A percentile compares a stretch with the other conserved stretches of the same genome.
phyloP scores from a whole-genome alignment of 768 basidiomycete species.

The Rhodotorula graminis region DNA sequence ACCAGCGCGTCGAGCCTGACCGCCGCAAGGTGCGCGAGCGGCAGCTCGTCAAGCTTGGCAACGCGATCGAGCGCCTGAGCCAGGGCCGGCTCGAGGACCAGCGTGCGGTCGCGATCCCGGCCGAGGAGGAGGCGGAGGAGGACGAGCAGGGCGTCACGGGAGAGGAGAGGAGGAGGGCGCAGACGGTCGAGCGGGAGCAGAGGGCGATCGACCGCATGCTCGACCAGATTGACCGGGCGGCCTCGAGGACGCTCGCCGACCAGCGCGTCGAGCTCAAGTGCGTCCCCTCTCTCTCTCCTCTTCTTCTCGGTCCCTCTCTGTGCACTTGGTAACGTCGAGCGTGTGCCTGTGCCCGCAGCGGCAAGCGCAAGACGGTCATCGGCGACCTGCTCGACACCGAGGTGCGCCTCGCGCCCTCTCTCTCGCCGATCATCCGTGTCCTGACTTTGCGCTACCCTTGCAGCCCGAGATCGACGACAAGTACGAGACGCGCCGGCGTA shows the following conservation, averaged over 20 bases:
- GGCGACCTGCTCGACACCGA: neutral
- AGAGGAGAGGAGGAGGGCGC: neutral
- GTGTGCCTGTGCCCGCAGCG: conserved; percentile 1
- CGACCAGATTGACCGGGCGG: conserved; percentile 56
- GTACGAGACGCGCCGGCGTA: conserved; percentile 32
- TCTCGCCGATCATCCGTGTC: neutral
- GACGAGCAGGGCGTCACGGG: neutral
- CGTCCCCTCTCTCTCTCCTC: neutral
- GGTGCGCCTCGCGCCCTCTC: neutral
- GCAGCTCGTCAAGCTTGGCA: conserved; percentile 57
- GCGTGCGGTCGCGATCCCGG: conserved; percentile 37
- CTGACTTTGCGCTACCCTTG: neutral
- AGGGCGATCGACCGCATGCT: conserved; percentile 62
- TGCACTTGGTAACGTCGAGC: neutral
- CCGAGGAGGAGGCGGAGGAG: neutral
- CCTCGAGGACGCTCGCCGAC: conserved; percentile 61
- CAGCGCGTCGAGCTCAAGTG: conserved; percentile 59
- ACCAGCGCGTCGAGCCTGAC: conserved; percentile 88
- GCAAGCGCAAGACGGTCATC: conserved; percentile 17
- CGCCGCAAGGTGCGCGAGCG: conserved; percentile 60
- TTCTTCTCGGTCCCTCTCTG: neutral
- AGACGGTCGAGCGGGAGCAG: conserved; percentile 50
- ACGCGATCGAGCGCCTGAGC: conserved; percentile 43
- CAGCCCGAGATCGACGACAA: conserved; percentile 18
- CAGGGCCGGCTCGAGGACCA: conserved; percentile 45